Evolutionary conservation across 305 asterid genomes (phyloP).

Genomic region (Petunia hybrid): DNA sequence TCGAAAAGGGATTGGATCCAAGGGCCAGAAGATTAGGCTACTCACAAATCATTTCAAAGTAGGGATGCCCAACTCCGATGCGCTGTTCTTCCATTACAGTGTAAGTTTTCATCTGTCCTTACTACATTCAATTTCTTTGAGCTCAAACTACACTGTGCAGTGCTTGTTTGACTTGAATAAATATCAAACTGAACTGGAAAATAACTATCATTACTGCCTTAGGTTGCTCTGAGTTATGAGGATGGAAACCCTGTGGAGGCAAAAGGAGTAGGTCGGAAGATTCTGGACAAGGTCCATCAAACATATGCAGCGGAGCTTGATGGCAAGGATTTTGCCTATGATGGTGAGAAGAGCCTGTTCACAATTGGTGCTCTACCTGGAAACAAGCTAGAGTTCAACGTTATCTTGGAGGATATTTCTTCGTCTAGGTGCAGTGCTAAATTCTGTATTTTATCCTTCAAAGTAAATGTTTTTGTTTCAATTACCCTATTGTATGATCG

Average conservation of each 20-base stretch:
- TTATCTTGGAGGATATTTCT: constrained; percentile 58
- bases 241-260: constrained; percentile 69
- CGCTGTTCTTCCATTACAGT: constrained; percentile 65
- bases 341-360: constrained; percentile 74
- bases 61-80: constrained; percentile 49
- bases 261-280: constrained; percentile 66
- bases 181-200: neutral
- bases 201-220: neutral
- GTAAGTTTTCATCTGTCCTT: constrained; percentile 42
- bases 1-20: constrained; percentile 47
- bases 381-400: constrained; percentile 64
- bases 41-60: constrained; percentile 69
- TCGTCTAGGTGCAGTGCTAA: constrained; percentile 46
- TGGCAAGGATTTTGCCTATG: constrained; percentile 67
- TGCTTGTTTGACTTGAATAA: constrained; percentile 9
- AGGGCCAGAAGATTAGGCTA: constrained; percentile 50
- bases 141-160: neutral
- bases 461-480: neutral
- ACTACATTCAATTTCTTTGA: constrained; percentile 24
- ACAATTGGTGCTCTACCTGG: constrained; percentile 72
- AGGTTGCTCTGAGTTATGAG: constrained; percentile 72
- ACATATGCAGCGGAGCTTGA: constrained; percentile 59
- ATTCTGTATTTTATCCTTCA: neutral
- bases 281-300: constrained; percentile 58
- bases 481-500: neutral